Percentiles rank a stretch among this genome's conserved stretches.
Evolutionary conservation across 352 stramenopile species (phyloP).

Genomic region (Pythium apleroticum): DNA sequence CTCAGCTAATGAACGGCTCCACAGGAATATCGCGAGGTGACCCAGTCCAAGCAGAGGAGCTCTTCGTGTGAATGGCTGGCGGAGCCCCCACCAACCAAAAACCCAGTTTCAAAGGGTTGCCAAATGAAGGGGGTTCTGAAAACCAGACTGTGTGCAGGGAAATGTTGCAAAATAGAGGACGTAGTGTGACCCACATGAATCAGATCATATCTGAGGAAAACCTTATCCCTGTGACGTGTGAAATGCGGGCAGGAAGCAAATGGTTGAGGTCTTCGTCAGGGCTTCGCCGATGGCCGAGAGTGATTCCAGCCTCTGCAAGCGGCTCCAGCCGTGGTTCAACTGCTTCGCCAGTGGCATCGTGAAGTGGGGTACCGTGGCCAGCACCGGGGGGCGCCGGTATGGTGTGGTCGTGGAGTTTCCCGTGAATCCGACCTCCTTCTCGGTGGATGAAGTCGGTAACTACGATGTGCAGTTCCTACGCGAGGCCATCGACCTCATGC

Average conservation of each 20-base stretch:
- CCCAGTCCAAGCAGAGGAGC: neutral
- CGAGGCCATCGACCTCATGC: no score
- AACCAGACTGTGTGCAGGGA: neutral
- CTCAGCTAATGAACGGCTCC: conserved; percentile 65
- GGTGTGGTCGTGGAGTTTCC: no score
- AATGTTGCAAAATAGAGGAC: neutral
- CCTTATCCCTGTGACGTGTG: neutral
- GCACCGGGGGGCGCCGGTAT: no score
- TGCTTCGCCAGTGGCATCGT: no score
- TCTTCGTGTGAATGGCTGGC: conserved; percentile 14
- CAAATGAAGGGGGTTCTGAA: neutral
- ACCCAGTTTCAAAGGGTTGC: conserved; percentile 4
- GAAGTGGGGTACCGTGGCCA: no score
- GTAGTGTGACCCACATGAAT: neutral
- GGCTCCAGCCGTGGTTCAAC: no score
- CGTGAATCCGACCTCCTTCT: no score
- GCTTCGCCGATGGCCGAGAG: no score
- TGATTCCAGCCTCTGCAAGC: no score
- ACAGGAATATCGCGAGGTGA: conserved; percentile 46
- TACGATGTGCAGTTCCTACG: no score
- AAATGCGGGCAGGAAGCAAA: neutral
- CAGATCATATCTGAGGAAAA: neutral
- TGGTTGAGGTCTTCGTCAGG: no score
- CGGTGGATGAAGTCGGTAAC: no score
- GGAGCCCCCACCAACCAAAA: conserved; percentile 20